These are phyloP conservation scores for Coelastrella sp. DNA, from an alignment of 139 green algal genomes.

Conservation along the genomic window DNA sequence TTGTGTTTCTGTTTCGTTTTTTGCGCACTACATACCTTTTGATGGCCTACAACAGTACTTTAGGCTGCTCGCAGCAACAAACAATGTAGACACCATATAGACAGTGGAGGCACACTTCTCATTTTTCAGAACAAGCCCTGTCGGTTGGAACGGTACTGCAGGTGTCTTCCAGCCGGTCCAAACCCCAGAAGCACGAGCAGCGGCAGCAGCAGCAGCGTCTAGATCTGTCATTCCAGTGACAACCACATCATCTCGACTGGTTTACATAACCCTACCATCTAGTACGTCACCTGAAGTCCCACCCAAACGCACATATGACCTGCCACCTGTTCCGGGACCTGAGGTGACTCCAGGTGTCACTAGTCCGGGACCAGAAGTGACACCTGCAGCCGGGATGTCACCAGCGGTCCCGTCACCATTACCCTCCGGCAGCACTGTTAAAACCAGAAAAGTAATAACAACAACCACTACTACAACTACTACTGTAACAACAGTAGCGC, in stretches of 20 bases:
- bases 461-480: background rate
- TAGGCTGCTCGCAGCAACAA: too few species aligned
- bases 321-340: background rate
- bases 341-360: background rate
- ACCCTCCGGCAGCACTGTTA: background rate
- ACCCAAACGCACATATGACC: background rate
- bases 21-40: too few species aligned
- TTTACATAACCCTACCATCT: background rate
- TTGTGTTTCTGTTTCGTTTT: too few species aligned
- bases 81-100: too few species aligned
- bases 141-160: too few species aligned
- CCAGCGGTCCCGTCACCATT: background rate
- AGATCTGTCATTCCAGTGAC: background rate
- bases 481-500: background rate
- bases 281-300: background rate
- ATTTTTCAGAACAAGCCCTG: too few species aligned
- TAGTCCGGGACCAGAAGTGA: background rate
- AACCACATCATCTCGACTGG: background rate
- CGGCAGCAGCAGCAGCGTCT: background rate
- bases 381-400: background rate
- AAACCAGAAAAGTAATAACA: background rate
- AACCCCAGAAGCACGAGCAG: background rate
- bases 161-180: too few species aligned
- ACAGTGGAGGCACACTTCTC: too few species aligned
- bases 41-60: too few species aligned